Base-by-base conservation (phyloP, 78 protist species). In the Mantamonas sphyraenae region DNA sequence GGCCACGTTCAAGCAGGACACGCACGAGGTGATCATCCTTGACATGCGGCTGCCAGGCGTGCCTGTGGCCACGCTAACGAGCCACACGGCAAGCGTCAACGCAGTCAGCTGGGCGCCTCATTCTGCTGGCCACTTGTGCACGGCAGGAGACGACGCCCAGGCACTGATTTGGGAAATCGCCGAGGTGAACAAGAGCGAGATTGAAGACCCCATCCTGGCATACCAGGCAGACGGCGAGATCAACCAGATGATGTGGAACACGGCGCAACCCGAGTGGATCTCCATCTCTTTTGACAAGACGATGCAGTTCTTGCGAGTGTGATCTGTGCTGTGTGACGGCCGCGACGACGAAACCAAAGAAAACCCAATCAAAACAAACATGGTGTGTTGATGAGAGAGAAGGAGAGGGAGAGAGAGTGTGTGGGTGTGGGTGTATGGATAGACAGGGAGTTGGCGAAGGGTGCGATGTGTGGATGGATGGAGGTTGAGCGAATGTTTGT, bases 101-200 rank as follows among this genome's bases (percentile, higher is more conserved):
- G 69, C 91, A 22, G 26, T 94, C 24, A 35, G 80, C 10, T 95
- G 99, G 99, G 96, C 97, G n/a, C 97, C 99, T 24, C 94, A 93
- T 59, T 90, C 98, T 20, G 65, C 84, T 38, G 56, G 88, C 82
- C 96, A 95, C 75, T 59, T 96, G n/a, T 81, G 95, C 74, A 78
- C 98, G 26, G 94, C 84, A 1, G 92, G 85, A 2, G 97, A 93
- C 53, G 97, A 95, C 71, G 33, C 31, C 22, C 90, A 84, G 67
- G 97, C 98, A 16, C 72, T 94, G 38, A 95, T 96, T 74, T 97
- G 99, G 99, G 98, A 97, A 72, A 62, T 97, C 26, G 50, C 89
- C 14, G 37, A 19, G 3, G 3, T 57, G 22, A 57, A 30, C 33
- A 28, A 2, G 14, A 2, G 14, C 3, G 3, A 2, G 42, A 10